Evolutionary conservation across 768 basidiomycete species (phyloP), one percentile per base, ranked within the genome.

Genomic region (Pulveroboletus sp.): DNA sequence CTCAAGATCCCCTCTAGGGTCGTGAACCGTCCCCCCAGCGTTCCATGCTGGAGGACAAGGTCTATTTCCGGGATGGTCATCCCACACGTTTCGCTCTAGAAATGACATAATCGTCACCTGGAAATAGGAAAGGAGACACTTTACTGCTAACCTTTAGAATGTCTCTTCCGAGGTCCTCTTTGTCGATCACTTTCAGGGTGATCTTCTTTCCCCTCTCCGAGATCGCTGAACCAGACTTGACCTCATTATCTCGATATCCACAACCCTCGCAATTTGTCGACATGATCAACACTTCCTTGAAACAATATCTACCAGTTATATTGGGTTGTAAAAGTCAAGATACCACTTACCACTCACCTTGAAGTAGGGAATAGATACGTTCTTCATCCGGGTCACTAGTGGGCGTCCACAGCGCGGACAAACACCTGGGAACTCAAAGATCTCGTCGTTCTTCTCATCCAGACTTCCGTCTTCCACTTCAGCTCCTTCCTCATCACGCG

Each of bases 201-300:
- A 97, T 92, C 50, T 76, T 80, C 68, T 89, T 94, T 15, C 95
- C 96, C 61, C 87, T 76, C 5, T 79, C 80, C 3, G 95, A 90
- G 50, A 97, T 90, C 1, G 94, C 93, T 2, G 84, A 72, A 18
- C 95, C 92, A 6, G 92, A 89, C 68, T 99, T 99, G 62, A 99
- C 88, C 71, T 99, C 96, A 61, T 94, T 98, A 69, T 99, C 96
- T 50, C 91, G 79, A 69, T 98, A 99, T 1, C 96, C 96, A 68
- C 96, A 99, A 45, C 73, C 69, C 50, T 93, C 91, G 66, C 96
- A 98, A 66, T 96, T 97, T 6, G 94, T 94, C 21, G 95, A 95
- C 93, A 97, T 97, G 70, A 98, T 95, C 47, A 98, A 71, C 49
- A 93, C 86, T 59, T 99, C 93, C 94, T 46, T 96, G 39, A 12